Evolutionary conservation across 352 stramenopile species (phyloP), one percentile per base, ranked within the genome.

Genomic region (Paralagenidium karlingii): DNA sequence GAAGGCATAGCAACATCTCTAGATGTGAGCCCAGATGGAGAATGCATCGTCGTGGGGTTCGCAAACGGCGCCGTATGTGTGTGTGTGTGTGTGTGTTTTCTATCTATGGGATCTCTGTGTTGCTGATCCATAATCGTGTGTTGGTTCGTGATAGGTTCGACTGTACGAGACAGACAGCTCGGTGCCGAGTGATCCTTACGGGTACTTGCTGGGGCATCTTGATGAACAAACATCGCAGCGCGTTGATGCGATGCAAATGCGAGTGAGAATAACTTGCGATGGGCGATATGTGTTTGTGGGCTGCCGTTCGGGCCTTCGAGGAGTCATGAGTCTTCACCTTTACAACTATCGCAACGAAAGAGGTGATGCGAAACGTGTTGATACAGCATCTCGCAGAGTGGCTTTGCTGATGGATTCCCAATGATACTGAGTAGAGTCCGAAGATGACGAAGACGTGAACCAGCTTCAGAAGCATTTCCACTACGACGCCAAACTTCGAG

Each of bases 111-210:
- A n/a, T n/a, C n/a, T n/a, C n/a, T n/a, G n/a, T n/a, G n/a, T n/a
- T n/a, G n/a, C n/a, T n/a, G n/a, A n/a, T n/a, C n/a, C n/a, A n/a
- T n/a, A n/a, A n/a, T n/a, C n/a, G n/a, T n/a, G n/a, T n/a, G n/a
- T n/a, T n/a, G n/a, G n/a, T n/a, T n/a, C n/a, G n/a, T n/a, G n/a
- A n/a, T n/a, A n/a, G n/a, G n/a, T 91, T 22, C 56, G 74, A 2
- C 51, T 91, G 13, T 91, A 82, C 34, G 77, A 88, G 47, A 83
- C 88, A 69, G 74, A 91, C 49, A 86, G 77, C 53, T 83, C 54
- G 15, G 73, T 87, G 1, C 73, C 74, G 1, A 87, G 76, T 43
- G 77, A 91, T 37, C 74, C 74, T 5, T 67, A 85, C 24, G 76
- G 68, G 0, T 91, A 91, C 41, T 47, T 88, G 3, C 48, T 91